These are phyloP conservation scores for Hawksworthiomyces lignivorus DNA, from an alignment of 2,329 filamentous ascomycete species.

Conservation along the genomic window DNA sequence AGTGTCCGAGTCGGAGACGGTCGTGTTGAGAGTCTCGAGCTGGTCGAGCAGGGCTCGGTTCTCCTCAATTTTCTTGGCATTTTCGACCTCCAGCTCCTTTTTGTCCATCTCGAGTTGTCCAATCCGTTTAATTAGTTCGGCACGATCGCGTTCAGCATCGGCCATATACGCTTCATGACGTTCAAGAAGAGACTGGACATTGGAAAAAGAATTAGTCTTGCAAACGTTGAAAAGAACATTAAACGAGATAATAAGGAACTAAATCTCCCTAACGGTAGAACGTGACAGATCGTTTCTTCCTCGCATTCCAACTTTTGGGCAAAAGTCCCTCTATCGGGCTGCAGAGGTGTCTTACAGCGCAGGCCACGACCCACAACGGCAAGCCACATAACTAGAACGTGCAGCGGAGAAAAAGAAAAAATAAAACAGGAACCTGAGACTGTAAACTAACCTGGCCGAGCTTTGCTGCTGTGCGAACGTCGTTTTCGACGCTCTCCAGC, in stretches of 20 bases:
- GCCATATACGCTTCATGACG: conserved; percentile 93
- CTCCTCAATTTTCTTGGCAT: conserved; percentile 71
- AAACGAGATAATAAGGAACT: neutral
- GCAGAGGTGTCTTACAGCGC: too few relatives aligned
- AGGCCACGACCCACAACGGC: too few relatives aligned
- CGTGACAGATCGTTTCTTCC: too few relatives aligned
- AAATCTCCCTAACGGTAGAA: too few relatives aligned
- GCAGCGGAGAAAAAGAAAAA: neutral
- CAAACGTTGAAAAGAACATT: conserved; percentile 10
- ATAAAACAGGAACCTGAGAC: neutral
- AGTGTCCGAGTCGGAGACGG: conserved; percentile 71
- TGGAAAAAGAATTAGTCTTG: conserved; percentile 24
- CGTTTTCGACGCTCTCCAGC: conserved; percentile 74
- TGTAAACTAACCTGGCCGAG: conserved; percentile 93
- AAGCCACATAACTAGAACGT: neutral
- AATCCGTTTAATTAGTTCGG: conserved; percentile 63
- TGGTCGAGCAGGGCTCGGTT: conserved; percentile 76
- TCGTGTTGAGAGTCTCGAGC: conserved; percentile 73
- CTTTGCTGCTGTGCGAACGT: conserved; percentile 77
- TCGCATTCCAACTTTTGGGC: too few relatives aligned
- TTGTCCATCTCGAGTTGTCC: conserved; percentile 70
- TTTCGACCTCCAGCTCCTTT: conserved; percentile 63
- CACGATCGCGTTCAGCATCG: conserved; percentile 80
- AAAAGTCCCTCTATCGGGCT: too few relatives aligned
- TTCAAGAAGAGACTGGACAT: conserved; percentile 75